A percentile compares a stretch with the other conserved stretches of the same genome.
Evolutionary conservation across 768 basidiomycete species (phyloP).

Genomic region (Tephrocybe sp.): DNA sequence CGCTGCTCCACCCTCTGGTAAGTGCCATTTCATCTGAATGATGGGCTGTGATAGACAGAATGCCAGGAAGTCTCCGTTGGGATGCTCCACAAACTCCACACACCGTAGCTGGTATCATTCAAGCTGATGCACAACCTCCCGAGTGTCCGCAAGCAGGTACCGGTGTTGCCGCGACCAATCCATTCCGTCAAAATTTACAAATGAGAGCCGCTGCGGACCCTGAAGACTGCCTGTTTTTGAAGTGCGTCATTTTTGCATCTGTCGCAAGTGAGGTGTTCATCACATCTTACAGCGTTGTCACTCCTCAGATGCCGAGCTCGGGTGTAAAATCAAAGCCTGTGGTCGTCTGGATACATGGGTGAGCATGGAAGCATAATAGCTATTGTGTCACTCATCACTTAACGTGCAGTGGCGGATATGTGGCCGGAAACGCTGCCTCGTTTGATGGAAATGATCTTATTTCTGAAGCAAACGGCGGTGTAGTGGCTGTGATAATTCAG

Average conservation of each 20-base stretch:
- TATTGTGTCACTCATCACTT: neutral
- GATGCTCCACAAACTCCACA: slow-evolving; percentile 28
- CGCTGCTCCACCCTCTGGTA: slow-evolving; percentile 47
- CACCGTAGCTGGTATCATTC: slow-evolving; percentile 23
- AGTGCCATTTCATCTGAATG: neutral
- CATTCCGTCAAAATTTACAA: slow-evolving; percentile 19
- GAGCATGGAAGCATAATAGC: slow-evolving; percentile 5
- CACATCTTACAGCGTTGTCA: slow-evolving; percentile 26
- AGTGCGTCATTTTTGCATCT: slow-evolving; percentile 20
- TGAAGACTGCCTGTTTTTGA: slow-evolving; percentile 42
- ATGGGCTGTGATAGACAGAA: neutral
- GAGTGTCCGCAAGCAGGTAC: slow-evolving; percentile 26
- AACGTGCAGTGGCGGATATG: slow-evolving; percentile 28
- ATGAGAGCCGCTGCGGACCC: slow-evolving; percentile 12
- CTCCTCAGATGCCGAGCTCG: slow-evolving; percentile 27
- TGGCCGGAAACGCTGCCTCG: slow-evolving; percentile 22
- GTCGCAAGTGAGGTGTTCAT: neutral
- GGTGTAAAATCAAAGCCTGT: slow-evolving; percentile 29
- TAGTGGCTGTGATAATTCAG: slow-evolving; percentile 37
- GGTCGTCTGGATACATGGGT: slow-evolving; percentile 45
- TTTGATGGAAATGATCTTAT: slow-evolving; percentile 36
- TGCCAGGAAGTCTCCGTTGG: slow-evolving; percentile 31
- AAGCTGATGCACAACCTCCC: slow-evolving; percentile 28
- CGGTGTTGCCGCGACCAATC: slow-evolving; percentile 29
- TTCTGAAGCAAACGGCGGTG: slow-evolving; percentile 28